Conservation (phyloP, 2,329 filamentous ascomycete genomes). For the Acarospora socialis region DNA sequence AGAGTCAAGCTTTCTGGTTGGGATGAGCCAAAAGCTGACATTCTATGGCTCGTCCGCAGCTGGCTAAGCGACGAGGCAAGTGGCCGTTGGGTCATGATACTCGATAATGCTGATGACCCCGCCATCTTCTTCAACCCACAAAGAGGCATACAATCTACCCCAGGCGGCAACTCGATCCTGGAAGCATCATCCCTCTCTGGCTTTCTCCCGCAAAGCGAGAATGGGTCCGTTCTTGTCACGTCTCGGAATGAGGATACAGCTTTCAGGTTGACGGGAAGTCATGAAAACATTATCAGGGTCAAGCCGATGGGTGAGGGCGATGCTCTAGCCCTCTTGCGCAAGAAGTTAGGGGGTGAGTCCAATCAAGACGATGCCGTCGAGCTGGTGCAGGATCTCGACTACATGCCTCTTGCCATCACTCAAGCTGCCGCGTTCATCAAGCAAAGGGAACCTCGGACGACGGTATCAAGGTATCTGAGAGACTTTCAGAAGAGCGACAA, state of each 20-base stretch:
- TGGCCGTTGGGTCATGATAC: conserved; percentile 20
- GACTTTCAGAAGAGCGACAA: conserved; percentile 15
- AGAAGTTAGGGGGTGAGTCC: conserved; percentile 2
- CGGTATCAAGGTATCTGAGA: conserved; percentile 13
- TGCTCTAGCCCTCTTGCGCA: conserved; percentile 8
- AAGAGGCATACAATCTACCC: conserved; percentile 1
- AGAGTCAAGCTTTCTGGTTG: conserved; percentile 14
- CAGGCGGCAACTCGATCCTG: not conserved
- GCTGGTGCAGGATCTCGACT: conserved; percentile 17
- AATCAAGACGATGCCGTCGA: conserved; percentile 1
- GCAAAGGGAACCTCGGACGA: conserved; percentile 9
- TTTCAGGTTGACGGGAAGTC: conserved; percentile 12
- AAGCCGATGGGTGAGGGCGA: conserved; percentile 10
- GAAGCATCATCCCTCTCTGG: conserved; percentile 1
- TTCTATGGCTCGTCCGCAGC: conserved; percentile 16
- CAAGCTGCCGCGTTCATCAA: conserved; percentile 20
- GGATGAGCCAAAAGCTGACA: conserved; percentile 16
- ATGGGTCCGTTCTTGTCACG: conserved; percentile 20
- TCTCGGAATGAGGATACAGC: conserved; percentile 16
- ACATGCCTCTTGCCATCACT: conserved; percentile 18
- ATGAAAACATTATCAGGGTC: conserved; percentile 14
- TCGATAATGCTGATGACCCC: conserved; percentile 21
- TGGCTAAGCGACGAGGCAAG: conserved; percentile 16
- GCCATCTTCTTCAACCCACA: conserved; percentile 1
- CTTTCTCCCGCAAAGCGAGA: conserved; percentile 11